These are phyloP conservation scores for Penicillium sp. DNA, from an alignment of 2,329 filamentous ascomycete genomes.

Conservation along the genomic window DNA sequence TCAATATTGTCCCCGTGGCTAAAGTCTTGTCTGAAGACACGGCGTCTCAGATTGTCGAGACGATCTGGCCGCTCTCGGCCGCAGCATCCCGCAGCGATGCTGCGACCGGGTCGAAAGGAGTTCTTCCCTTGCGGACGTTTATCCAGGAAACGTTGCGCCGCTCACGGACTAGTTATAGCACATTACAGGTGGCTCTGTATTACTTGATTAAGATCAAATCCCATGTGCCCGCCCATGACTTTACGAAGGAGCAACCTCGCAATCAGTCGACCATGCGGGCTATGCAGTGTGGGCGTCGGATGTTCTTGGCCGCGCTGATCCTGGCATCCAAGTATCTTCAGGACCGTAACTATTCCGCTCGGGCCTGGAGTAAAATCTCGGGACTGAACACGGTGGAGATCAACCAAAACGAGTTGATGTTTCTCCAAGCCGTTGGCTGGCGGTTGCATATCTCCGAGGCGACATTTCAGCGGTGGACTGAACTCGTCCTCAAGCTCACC, in stretches of 20 bases:
- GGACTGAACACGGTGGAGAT: conserved; percentile 91
- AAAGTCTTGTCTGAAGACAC: conserved; percentile 62
- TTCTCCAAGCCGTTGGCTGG: conserved; percentile 86
- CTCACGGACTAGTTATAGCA: conserved; percentile 95
- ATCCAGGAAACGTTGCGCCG: conserved; percentile 95
- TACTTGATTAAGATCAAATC: conserved; percentile 92
- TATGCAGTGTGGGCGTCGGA: conserved; percentile 89
- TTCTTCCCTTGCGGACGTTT: conserved; percentile 86
- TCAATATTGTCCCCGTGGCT: conserved; percentile 25
- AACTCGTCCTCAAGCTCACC: conserved; percentile 80
- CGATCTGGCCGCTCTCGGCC: conserved; percentile 90
- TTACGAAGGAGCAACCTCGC: conserved; percentile 76
- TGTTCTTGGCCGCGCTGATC: conserved; percentile 93
- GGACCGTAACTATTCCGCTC: conserved; percentile 93
- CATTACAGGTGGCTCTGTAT: conserved; percentile 91
- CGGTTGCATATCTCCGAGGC: conserved; percentile 87
- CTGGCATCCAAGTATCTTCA: conserved; percentile 96
- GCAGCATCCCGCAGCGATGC: conserved; percentile 67
- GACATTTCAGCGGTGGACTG: conserved; percentile 87
- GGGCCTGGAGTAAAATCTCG: conserved; percentile 98
- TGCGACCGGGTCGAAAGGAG: conserved; percentile 59
- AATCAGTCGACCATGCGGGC: conserved; percentile 68
- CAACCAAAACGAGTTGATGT: conserved; percentile 92
- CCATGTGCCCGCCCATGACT: conserved; percentile 75
- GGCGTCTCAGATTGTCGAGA: conserved; percentile 92